Percentiles rank a stretch among this genome's conserved stretches.
These are phyloP conservation scores for Croton laevigatus DNA, from an alignment of 441 rosid genomes.

Conservation along the genomic window DNA sequence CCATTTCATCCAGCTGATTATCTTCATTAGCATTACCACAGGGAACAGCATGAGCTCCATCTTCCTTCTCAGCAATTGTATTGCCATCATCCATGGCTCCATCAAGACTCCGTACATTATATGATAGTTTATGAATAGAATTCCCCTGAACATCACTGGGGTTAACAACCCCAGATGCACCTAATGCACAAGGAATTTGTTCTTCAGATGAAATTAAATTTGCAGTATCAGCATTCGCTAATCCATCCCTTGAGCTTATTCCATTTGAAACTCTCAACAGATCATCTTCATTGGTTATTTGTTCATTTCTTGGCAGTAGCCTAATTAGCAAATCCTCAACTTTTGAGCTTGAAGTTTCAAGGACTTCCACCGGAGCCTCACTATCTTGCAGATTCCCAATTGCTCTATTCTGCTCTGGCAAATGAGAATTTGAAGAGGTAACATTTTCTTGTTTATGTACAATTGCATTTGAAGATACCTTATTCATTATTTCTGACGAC, in stretches of 20 bases:
- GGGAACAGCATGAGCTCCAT: slow-evolving; percentile 14
- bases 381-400: slow-evolving; percentile 27
- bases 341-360: slow-evolving; percentile 12
- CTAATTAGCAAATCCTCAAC: slow-evolving; percentile 23
- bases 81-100: slow-evolving; percentile 1
- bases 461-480: slow-evolving; percentile 20
- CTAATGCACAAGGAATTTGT: slow-evolving; percentile 12
- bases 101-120: too few species aligned
- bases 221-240: slow-evolving; percentile 9
- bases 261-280: slow-evolving; percentile 17
- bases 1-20: too few species aligned
- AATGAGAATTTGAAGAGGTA: not conserved
- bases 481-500: slow-evolving; percentile 31
- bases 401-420: slow-evolving; percentile 30
- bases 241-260: slow-evolving; percentile 13
- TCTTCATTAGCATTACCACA: not conserved
- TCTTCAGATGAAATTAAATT: slow-evolving; percentile 16
- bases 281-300: slow-evolving; percentile 21
- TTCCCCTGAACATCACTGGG: slow-evolving; percentile 7
- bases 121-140: too few species aligned
- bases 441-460: slow-evolving; percentile 24
- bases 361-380: slow-evolving; percentile 28
- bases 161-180: slow-evolving; percentile 17
- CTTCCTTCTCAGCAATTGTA: slow-evolving; percentile 19
- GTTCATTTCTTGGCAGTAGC: slow-evolving; percentile 15